Percentiles rank a stretch among this genome's conserved stretches.
Evolutionary conservation across 2,329 filamentous ascomycete species (phyloP).

Genomic region (Nannizzia gypsea): DNA sequence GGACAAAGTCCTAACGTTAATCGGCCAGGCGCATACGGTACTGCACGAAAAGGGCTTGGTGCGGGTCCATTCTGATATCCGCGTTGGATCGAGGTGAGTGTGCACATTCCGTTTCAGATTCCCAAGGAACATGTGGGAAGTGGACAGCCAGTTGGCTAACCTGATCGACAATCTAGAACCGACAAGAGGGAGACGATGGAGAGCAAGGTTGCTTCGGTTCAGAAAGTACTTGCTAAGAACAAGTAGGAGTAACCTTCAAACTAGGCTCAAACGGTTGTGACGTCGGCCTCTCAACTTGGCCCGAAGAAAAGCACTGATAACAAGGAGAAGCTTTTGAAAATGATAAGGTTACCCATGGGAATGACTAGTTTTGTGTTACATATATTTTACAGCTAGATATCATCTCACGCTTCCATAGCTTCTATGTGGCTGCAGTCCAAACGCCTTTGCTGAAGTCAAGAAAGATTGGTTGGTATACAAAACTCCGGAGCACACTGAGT

Average conservation of each 20-base stretch:
- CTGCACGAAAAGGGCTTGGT: slow-evolving; percentile 67
- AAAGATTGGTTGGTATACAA: neutral
- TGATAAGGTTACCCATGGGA: neutral
- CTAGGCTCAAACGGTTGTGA: neutral
- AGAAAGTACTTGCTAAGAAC: slow-evolving; percentile 37
- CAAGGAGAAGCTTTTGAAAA: neutral
- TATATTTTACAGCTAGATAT: neutral
- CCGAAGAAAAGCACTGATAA: neutral
- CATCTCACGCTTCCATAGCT: neutral
- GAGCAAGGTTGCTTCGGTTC: slow-evolving; percentile 61
- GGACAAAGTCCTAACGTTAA: slow-evolving; percentile 73
- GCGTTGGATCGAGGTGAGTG: slow-evolving; percentile 63
- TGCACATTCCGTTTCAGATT: neutral
- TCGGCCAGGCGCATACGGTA: slow-evolving; percentile 73
- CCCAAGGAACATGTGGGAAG: neutral
- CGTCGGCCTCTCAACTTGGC: neutral
- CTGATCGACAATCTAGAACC: slow-evolving; percentile 41
- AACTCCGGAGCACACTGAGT: neutral
- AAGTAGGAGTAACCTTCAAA: neutral
- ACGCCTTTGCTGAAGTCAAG: neutral
- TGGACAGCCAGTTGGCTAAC: neutral
- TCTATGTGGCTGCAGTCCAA: neutral
- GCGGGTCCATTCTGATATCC: slow-evolving; percentile 78
- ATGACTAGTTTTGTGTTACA: neutral
- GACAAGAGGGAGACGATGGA: slow-evolving; percentile 73